Percentiles rank a stretch among this genome's conserved stretches.
These are phyloP conservation scores for Termitomyces sp. DNA, from an alignment of 768 basidiomycete genomes.

Conservation along the genomic window DNA sequence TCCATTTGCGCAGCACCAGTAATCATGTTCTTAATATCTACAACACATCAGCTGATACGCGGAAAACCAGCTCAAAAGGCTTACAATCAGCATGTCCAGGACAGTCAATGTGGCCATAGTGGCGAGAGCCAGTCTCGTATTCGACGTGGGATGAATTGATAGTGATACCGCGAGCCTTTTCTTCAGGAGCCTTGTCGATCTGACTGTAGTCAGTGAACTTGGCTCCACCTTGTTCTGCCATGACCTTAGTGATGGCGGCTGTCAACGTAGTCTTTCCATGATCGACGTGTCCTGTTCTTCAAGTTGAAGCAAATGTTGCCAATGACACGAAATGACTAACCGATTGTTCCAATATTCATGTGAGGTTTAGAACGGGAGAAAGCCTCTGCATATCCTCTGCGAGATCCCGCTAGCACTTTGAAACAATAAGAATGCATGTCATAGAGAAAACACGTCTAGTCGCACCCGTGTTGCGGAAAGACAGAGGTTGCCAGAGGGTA, in stretches of 20 bases:
- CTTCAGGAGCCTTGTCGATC: constrained; percentile 99
- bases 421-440: not conserved
- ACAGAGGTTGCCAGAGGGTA: constrained; percentile 21
- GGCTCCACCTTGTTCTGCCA: constrained; percentile 69
- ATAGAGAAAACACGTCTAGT: constrained; percentile 12
- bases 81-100: constrained; percentile 93
- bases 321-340: constrained; percentile 15
- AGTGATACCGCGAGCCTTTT: constrained; percentile 99
- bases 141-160: constrained; percentile 99
- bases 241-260: constrained; percentile 92
- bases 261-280: constrained; percentile 98
- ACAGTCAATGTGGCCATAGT: constrained; percentile 98
- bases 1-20: constrained; percentile 99
- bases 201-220: constrained; percentile 94
- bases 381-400: constrained; percentile 74
- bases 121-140: constrained; percentile 85
- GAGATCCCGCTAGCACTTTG: constrained; percentile 29
- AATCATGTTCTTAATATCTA: constrained; percentile 98
- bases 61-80: constrained; percentile 18
- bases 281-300: constrained; percentile 77
- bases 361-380: constrained; percentile 81
- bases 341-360: constrained; percentile 92
- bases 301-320: not conserved
- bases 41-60: constrained; percentile 8
- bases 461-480: constrained; percentile 22